phyloP scores from a whole-genome alignment of 306 rosid genomes.

The Rubus idaeus region DNA sequence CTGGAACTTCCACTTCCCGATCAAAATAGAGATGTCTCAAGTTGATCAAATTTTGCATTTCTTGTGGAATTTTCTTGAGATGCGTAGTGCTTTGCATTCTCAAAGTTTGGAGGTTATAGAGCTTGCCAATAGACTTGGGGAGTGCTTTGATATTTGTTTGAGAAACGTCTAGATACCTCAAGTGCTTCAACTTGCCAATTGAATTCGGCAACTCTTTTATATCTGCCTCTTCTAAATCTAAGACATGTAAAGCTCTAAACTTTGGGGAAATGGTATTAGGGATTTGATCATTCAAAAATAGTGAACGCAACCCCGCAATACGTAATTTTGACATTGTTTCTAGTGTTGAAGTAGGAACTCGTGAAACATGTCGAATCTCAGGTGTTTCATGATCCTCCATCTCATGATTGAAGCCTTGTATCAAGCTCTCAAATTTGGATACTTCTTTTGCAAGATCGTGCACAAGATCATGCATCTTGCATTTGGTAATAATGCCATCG shows the following conservation, averaged over 20 bases:
- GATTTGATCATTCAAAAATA: neutral
- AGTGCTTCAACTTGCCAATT: conserved; percentile 10
- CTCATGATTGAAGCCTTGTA: neutral
- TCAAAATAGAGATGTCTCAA: neutral
- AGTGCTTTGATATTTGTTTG: neutral
- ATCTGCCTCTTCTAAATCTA: neutral
- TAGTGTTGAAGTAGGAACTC: neutral
- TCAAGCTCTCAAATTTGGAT: neutral
- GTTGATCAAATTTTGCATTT: neutral
- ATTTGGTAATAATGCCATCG: neutral
- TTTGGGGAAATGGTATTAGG: neutral
- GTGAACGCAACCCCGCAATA: neutral
- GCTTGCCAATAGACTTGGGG: conserved; percentile 16
- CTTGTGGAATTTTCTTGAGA: neutral
- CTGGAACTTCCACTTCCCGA: neutral
- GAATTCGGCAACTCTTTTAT: conserved; percentile 6
- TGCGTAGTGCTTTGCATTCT: neutral
- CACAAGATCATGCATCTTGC: conserved; percentile 13
- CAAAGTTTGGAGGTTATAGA: conserved; percentile 1
- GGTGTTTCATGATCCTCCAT: neutral
- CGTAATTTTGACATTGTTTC: neutral
- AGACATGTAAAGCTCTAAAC: neutral
- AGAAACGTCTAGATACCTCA: conserved; percentile 16
- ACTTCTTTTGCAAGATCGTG: conserved; percentile 11
- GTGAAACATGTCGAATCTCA: conserved; percentile 9